These are phyloP conservation scores for Chaetomium globosum DNA, from an alignment of 2,329 filamentous ascomycete species.

Conservation along the genomic window DNA sequence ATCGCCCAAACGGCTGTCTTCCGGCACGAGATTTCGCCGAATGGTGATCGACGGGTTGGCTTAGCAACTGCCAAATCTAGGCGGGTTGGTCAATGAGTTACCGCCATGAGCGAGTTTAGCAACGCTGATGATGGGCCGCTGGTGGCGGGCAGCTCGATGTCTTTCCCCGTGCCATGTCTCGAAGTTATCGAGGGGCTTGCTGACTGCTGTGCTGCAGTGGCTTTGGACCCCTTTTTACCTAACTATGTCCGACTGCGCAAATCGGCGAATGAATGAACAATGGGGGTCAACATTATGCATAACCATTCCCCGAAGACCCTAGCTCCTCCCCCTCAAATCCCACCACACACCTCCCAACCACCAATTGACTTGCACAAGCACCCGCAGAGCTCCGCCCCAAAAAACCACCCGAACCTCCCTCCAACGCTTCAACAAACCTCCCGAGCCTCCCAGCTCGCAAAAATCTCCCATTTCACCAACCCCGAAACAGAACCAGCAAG, in stretches of 20 bases:
- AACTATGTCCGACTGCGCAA: background rate
- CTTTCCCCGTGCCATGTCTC: background rate
- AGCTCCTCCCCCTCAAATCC: background rate
- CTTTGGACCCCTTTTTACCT: background rate
- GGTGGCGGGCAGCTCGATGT: background rate
- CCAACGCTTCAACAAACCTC: background rate
- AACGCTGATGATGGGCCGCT: background rate
- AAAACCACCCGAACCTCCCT: background rate
- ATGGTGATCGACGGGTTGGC: slow-evolving; percentile 10
- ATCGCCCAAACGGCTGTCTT: slow-evolving; percentile 1
- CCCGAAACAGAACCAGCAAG: background rate
- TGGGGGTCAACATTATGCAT: background rate
- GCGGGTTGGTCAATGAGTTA: background rate
- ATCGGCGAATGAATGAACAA: background rate
- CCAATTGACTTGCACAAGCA: background rate
- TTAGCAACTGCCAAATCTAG: slow-evolving; percentile 12
- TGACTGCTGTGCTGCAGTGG: background rate
- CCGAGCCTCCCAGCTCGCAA: no score
- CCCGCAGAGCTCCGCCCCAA: background rate
- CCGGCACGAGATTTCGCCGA: slow-evolving; percentile 15
- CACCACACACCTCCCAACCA: background rate
- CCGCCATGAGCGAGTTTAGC: background rate
- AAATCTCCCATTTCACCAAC: background rate
- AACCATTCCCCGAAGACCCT: background rate
- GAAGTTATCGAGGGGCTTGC: background rate